These are phyloP conservation scores for Apophysomyces variabilis DNA, from an alignment of 371 early-diverging fungal species.

Conservation along the genomic window DNA sequence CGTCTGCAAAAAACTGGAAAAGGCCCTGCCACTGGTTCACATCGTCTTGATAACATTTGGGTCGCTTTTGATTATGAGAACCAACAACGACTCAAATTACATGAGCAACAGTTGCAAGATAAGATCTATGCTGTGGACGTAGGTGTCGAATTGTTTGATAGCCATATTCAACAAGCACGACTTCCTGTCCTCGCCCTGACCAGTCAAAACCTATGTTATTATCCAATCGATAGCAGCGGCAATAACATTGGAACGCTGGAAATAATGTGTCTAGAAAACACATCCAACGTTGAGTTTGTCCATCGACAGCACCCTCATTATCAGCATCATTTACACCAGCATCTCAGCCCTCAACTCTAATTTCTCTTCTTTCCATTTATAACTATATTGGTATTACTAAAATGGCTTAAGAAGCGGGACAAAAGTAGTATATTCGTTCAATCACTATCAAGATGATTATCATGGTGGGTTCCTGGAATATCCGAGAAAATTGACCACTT, in stretches of 20 bases:
- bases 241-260: constrained; percentile 23
- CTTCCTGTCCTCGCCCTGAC: constrained; percentile 34
- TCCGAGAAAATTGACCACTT: no score
- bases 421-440: no score
- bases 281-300: constrained; percentile 20
- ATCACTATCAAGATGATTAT: no score
- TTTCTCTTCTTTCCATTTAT: background rate
- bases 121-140: constrained; percentile 9
- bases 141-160: constrained; percentile 35
- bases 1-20: background rate
- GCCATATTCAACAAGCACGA: constrained; percentile 34
- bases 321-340: background rate
- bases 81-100: constrained; percentile 24
- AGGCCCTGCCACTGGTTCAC: background rate
- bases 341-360: background rate
- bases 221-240: constrained; percentile 21
- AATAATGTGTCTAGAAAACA: constrained; percentile 23
- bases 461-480: no score
- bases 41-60: constrained; percentile 24
- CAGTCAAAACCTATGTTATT: constrained; percentile 25
- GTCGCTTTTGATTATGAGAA: constrained; percentile 39
- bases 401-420: background rate
- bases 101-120: constrained; percentile 11
- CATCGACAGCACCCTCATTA: constrained; percentile 18
- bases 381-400: background rate